Conservation (phyloP, 2,329 filamentous ascomycete genomes). For the Colletotrichum sp. region DNA sequence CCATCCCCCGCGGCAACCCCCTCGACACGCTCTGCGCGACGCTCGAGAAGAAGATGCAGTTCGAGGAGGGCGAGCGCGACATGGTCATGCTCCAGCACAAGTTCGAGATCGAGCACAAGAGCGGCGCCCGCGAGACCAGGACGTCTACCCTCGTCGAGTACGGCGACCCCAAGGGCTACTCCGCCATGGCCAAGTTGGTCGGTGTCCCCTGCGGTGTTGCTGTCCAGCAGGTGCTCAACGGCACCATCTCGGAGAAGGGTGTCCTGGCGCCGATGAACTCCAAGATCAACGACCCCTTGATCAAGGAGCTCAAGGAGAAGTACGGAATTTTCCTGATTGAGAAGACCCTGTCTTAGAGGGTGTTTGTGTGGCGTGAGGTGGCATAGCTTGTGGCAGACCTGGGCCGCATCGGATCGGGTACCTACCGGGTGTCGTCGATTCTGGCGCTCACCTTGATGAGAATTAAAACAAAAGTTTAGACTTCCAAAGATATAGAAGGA, state of each 20-base stretch:
- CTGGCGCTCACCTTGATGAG: neutral
- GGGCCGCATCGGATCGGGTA: neutral
- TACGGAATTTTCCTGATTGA: slow-evolving; percentile 77
- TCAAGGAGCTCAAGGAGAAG: slow-evolving; percentile 79
- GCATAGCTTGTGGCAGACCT: neutral
- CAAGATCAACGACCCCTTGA: slow-evolving; percentile 74
- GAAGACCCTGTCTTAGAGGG: slow-evolving; percentile 58
- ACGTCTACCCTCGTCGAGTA: slow-evolving; percentile 86
- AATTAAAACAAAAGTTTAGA: neutral
- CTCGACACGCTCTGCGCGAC: slow-evolving; percentile 91
- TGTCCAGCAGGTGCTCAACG: slow-evolving; percentile 78
- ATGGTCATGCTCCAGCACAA: slow-evolving; percentile 81
- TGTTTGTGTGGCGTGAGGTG: neutral
- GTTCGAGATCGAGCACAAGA: slow-evolving; percentile 84
- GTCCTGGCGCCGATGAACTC: slow-evolving; percentile 78
- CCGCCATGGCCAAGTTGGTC: slow-evolving; percentile 83
- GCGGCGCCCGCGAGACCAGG: slow-evolving; percentile 77
- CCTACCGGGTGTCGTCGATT: neutral
- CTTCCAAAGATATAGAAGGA: neutral
- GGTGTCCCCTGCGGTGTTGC: slow-evolving; percentile 68
- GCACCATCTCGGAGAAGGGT: slow-evolving; percentile 74
- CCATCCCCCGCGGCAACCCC: slow-evolving; percentile 76
- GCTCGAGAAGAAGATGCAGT: slow-evolving; percentile 92
- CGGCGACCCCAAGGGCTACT: slow-evolving; percentile 79
- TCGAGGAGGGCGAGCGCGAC: slow-evolving; percentile 81